Evolutionary conservation across 345 rosid genomes (phyloP).

Genomic region (Boechera stricta): DNA sequence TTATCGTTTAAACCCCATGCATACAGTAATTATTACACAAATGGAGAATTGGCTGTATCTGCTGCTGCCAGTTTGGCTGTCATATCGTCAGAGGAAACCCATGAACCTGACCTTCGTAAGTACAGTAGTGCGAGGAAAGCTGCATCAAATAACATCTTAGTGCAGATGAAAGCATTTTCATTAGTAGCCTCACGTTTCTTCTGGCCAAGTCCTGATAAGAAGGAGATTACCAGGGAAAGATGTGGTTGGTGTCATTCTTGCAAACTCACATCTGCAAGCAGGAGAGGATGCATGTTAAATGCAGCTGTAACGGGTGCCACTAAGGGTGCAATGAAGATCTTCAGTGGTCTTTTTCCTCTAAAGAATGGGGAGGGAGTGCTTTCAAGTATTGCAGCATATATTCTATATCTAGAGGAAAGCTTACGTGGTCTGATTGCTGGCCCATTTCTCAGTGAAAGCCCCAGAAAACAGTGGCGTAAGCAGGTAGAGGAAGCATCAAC

Average conservation of each 20-base stretch:
- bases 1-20: constrained; percentile 62
- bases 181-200: constrained; percentile 71
- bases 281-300: constrained; percentile 83
- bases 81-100: constrained; percentile 76
- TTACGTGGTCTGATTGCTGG: constrained; percentile 73
- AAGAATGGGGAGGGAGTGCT: constrained; percentile 63
- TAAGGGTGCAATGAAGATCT: constrained; percentile 64
- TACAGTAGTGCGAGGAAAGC: constrained; percentile 59
- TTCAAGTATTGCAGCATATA: constrained; percentile 61
- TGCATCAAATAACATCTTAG: constrained; percentile 53
- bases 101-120: constrained; percentile 56
- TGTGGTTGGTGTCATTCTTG: constrained; percentile 96
- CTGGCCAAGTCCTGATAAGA: constrained; percentile 89
- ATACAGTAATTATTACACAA: constrained; percentile 69
- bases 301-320: constrained; percentile 67
- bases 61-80: constrained; percentile 75
- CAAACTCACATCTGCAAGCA: constrained; percentile 58
- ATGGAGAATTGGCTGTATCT: constrained; percentile 74
- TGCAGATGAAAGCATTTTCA: constrained; percentile 83
- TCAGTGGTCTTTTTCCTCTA: constrained; percentile 55
- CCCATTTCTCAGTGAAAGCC: constrained; percentile 55
- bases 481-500: constrained; percentile 67
- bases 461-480: constrained; percentile 66
- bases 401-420: constrained; percentile 68
- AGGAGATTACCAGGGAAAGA: constrained; percentile 88